Percentiles rank a stretch among this genome's conserved stretches.
Conservation (phyloP, 805 yeast species). For the Kluyveromyces aestuarii region DNA sequence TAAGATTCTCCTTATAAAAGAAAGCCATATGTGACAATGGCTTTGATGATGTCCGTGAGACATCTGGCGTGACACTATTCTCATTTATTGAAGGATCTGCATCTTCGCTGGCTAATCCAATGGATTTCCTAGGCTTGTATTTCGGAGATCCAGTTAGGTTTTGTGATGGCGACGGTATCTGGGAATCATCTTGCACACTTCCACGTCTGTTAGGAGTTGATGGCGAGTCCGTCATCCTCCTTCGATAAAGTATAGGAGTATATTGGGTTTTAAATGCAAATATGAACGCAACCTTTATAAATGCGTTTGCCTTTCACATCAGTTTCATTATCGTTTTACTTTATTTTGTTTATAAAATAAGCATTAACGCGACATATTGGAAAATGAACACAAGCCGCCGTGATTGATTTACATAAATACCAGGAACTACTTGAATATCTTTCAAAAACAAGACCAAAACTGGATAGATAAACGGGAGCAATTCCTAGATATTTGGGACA, state of each 20-base stretch:
- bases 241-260: not conserved
- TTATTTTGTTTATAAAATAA: not conserved
- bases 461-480: not conserved
- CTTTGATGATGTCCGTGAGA: conserved; percentile 2
- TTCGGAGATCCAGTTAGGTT: not conserved
- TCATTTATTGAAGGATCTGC: not conserved
- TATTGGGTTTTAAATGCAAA: not conserved
- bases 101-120: not conserved
- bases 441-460: not conserved
- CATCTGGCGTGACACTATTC: conserved; percentile 3
- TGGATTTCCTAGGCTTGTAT: conserved; percentile 1
- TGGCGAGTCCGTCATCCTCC: not conserved
- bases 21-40: conserved; percentile 15
- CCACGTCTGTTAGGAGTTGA: conserved; percentile 1
- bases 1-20: conserved; percentile 25
- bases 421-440: not conserved
- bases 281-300: not conserved
- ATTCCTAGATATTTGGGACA: no score
- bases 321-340: not conserved
- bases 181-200: not conserved
- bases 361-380: not conserved
- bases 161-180: conserved; percentile 1
- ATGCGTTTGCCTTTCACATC: not conserved
- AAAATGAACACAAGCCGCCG: not conserved
- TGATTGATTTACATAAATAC: not conserved